Conservation (phyloP, 2,329 filamentous ascomycete species). For the Calonectria fujianensis region DNA sequence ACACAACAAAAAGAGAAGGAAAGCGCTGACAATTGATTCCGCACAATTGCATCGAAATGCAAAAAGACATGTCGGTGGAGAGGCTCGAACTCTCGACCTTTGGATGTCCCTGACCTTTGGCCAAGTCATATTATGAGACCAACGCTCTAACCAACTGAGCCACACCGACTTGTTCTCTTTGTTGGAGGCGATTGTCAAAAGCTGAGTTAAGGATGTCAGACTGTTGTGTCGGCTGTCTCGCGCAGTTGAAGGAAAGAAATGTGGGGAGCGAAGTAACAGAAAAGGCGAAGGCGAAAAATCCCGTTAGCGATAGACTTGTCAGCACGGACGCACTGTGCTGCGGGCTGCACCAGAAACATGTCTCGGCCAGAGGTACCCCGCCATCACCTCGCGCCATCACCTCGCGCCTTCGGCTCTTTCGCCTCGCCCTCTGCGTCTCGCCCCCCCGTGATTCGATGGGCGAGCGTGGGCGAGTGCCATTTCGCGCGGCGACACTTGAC, state of each 20-base stretch:
- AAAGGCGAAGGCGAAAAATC: neutral
- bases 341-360: neutral
- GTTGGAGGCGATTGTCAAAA: conserved; percentile 20
- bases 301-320: conserved; percentile 21
- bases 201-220: neutral
- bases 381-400: conserved; percentile 29
- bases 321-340: neutral
- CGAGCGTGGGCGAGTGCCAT: too few species aligned
- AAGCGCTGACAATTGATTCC: neutral
- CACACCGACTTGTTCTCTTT: conserved; percentile 53
- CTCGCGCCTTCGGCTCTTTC: conserved; percentile 35
- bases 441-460: neutral
- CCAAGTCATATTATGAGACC: conserved; percentile 58
- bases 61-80: conserved; percentile 49
- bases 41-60: neutral
- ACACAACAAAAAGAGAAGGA: neutral
- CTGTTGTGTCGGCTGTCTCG: neutral
- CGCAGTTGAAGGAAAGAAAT: too few species aligned
- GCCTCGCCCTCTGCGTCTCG: conserved; percentile 26
- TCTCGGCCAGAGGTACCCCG: conserved; percentile 14
- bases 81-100: conserved; percentile 57
- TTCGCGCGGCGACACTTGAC: neutral
- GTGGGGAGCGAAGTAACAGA: neutral
- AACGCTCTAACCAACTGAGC: conserved; percentile 64
- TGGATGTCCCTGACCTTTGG: conserved; percentile 51